A percentile compares a stretch with the other conserved stretches of the same genome.
Evolutionary conservation across 2,329 filamentous ascomycete genomes (phyloP).

Genomic region (Taxawa tesnikishii): DNA sequence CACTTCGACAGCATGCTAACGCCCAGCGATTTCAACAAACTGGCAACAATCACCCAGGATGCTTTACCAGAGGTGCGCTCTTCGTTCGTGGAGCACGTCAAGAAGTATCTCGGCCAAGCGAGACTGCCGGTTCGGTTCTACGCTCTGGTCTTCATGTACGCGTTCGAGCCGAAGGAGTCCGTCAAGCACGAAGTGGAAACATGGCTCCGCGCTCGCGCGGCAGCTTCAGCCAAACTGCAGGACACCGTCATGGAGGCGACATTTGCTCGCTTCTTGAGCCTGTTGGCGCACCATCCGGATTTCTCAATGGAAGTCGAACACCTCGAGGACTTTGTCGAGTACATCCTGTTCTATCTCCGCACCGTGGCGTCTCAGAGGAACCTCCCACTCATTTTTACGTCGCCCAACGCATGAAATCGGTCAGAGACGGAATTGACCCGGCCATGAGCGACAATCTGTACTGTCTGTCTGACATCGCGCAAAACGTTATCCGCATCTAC

Average conservation of each 20-base stretch:
- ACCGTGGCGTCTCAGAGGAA: conserved; percentile 78
- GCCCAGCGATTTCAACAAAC: conserved; percentile 62
- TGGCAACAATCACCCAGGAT: conserved; percentile 76
- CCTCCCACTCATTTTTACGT: conserved; percentile 82
- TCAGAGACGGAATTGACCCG: conserved; percentile 63
- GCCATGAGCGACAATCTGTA: conserved; percentile 64
- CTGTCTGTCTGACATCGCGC: conserved; percentile 75
- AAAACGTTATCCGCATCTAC: conserved; percentile 70
- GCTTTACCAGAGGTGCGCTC: conserved; percentile 59
- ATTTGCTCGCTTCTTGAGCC: conserved; percentile 70
- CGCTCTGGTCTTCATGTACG: conserved; percentile 77
- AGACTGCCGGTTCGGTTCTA: conserved; percentile 69
- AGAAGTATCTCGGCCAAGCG: conserved; percentile 73
- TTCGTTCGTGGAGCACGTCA: conserved; percentile 71
- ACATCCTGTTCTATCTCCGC: conserved; percentile 79
- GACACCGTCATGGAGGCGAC: conserved; percentile 62
- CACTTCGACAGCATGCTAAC: conserved; percentile 64
- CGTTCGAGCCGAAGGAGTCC: conserved; percentile 70
- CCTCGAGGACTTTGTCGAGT: conserved; percentile 70
- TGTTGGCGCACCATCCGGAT: conserved; percentile 90
- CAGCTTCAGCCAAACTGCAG: conserved; percentile 44
- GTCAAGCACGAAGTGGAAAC: conserved; percentile 68
- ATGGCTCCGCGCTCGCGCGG: conserved; percentile 76
- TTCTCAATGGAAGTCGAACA: conserved; percentile 57
- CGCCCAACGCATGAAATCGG: conserved; percentile 84